phyloP scores from a whole-genome alignment of 2,329 filamentous ascomycete species.

The Aspergillus tanneri region DNA sequence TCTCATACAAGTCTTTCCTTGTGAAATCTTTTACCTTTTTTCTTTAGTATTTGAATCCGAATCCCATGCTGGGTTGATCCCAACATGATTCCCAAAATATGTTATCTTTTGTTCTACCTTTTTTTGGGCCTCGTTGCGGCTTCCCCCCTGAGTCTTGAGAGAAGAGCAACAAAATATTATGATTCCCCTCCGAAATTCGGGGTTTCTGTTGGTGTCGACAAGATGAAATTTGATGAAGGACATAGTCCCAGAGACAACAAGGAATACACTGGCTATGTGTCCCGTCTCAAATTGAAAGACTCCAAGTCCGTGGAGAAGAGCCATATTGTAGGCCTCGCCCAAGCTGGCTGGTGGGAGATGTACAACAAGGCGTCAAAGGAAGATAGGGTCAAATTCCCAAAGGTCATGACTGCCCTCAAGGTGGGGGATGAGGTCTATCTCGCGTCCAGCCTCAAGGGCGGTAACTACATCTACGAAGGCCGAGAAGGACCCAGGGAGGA shows the following conservation, averaged over 20 bases:
- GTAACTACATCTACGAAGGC: background rate
- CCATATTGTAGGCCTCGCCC: background rate
- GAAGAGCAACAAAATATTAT: background rate
- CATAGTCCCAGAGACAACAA: background rate
- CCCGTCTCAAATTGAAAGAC: background rate
- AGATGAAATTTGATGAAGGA: no score
- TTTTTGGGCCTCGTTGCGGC: background rate
- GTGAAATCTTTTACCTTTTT: background rate
- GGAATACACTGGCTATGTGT: background rate
- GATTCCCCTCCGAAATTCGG: no score
- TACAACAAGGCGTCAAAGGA: background rate
- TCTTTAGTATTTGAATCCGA: background rate
- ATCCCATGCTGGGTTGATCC: background rate
- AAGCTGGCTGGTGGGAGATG: background rate
- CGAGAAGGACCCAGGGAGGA: background rate
- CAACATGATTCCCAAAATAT: background rate
- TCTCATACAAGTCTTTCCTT: background rate
- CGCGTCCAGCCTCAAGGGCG: background rate
- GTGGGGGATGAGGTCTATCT: background rate
- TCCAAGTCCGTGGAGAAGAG: background rate
- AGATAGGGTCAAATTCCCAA: background rate
- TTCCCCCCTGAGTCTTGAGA: background rate
- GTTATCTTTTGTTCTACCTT: background rate
- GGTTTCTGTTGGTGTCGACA: no score
- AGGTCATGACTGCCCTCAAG: background rate